phyloP scores from a whole-genome alignment of 2,329 filamentous ascomycete species.

The Chaetomiaceae sp. region DNA sequence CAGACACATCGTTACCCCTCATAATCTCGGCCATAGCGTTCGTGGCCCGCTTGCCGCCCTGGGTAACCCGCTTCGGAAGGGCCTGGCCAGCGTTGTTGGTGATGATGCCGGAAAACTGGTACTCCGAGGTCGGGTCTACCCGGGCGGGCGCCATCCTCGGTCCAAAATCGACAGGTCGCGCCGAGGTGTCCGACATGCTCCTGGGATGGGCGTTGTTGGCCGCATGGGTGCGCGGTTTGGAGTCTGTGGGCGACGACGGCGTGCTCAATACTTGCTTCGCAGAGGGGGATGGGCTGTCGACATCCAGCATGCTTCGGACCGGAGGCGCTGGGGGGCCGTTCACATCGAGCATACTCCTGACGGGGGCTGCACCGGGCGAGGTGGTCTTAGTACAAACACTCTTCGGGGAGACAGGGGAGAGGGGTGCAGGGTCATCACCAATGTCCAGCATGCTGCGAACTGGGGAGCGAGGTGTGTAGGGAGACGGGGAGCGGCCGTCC shows the following conservation, averaged over 20 bases:
- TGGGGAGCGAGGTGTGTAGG: conserved; percentile 56
- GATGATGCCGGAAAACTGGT: conserved; percentile 56
- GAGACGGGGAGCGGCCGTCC: conserved; percentile 44
- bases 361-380: conserved; percentile 34
- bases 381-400: conserved; percentile 26
- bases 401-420: conserved; percentile 17
- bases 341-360: conserved; percentile 61
- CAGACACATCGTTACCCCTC: conserved; percentile 44
- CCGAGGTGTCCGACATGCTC: conserved; percentile 50
- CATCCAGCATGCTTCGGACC: conserved; percentile 48
- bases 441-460: conserved; percentile 63
- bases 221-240: conserved; percentile 30
- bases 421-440: conserved; percentile 36
- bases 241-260: conserved; percentile 41
- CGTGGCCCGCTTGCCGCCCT: conserved; percentile 36
- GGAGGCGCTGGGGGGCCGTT: conserved; percentile 37
- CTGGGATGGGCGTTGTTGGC: conserved; percentile 35
- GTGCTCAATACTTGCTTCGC: conserved; percentile 35
- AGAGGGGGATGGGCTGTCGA: conserved; percentile 32
- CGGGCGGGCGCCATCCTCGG: conserved; percentile 30
- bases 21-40: conserved; percentile 47
- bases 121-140: conserved; percentile 44
- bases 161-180: conserved; percentile 43
- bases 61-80: conserved; percentile 47
- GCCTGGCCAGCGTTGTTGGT: conserved; percentile 45